Percentiles rank a stretch among this genome's conserved stretches.
Evolutionary conservation across 441 rosid species (phyloP).

Genomic region (Theobroma grandiflorum): DNA sequence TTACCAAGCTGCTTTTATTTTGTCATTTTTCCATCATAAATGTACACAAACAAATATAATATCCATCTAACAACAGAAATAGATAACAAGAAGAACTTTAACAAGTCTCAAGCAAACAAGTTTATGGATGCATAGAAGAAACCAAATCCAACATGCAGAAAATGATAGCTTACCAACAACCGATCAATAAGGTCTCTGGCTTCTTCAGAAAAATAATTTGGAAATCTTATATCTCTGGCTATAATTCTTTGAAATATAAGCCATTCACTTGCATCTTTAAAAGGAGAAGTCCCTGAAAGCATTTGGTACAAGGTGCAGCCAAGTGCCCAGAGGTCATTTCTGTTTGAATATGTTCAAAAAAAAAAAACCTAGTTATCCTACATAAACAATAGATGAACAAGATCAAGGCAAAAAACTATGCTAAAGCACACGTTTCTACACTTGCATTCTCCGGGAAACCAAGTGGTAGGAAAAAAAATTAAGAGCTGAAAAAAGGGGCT

Average conservation of each 20-base stretch:
- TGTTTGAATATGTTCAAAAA: slow-evolving; percentile 59
- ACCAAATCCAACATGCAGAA: slow-evolving; percentile 23
- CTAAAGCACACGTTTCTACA: slow-evolving; percentile 1
- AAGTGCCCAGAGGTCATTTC: slow-evolving; percentile 99
- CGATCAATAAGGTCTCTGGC: slow-evolving; percentile 91
- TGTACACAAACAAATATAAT: background rate
- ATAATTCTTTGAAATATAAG: slow-evolving; percentile 96
- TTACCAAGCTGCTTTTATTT: background rate
- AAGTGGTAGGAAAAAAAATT: background rate
- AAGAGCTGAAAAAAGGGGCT: background rate
- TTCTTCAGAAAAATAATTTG: slow-evolving; percentile 89
- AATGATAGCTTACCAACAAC: slow-evolving; percentile 68
- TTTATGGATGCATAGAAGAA: background rate
- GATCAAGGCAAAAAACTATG: slow-evolving; percentile 11
- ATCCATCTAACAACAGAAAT: background rate
- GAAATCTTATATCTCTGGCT: slow-evolving; percentile 95
- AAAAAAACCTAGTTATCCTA: slow-evolving; percentile 42
- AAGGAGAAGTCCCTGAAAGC: slow-evolving; percentile 99
- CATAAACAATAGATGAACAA: slow-evolving; percentile 34
- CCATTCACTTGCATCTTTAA: slow-evolving; percentile 99
- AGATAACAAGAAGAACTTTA: background rate
- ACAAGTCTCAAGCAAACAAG: slow-evolving; percentile 6
- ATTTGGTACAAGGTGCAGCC: slow-evolving; percentile 99
- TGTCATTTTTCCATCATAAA: background rate
- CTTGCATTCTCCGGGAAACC: background rate